Percentiles rank a stretch among this genome's conserved stretches.
Evolutionary conservation across 2,329 filamentous ascomycete genomes (phyloP).

Genomic region (Pyrenochaeta sp.): DNA sequence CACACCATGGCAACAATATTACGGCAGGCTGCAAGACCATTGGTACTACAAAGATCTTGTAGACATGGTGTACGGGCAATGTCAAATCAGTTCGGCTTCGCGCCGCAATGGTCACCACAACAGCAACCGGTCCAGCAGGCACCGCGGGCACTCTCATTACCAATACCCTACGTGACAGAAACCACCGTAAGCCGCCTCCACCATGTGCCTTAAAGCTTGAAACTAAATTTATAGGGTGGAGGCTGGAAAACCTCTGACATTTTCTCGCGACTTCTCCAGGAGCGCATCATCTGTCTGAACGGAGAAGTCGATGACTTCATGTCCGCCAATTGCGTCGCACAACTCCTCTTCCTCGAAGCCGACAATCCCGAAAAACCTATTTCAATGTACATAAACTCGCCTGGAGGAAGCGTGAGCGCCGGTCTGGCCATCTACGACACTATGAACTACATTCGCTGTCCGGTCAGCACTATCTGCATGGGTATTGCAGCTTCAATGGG

Average conservation of each 20-base stretch:
- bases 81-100: slow-evolving; percentile 36
- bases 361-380: slow-evolving; percentile 95
- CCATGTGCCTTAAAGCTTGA: not conserved
- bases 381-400: slow-evolving; percentile 97
- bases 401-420: slow-evolving; percentile 90
- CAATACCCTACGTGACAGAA: slow-evolving; percentile 61
- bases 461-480: slow-evolving; percentile 93
- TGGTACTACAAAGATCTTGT: slow-evolving; percentile 9
- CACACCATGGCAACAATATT: slow-evolving; percentile 45
- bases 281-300: slow-evolving; percentile 94
- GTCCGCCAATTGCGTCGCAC: slow-evolving; percentile 93
- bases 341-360: slow-evolving; percentile 97
- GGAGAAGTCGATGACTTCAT: slow-evolving; percentile 89
- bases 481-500: slow-evolving; percentile 97
- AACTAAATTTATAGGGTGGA: slow-evolving; percentile 55
- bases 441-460: slow-evolving; percentile 94
- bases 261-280: slow-evolving; percentile 62
- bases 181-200: slow-evolving; percentile 51
- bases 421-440: slow-evolving; percentile 94
- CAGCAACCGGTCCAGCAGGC: slow-evolving; percentile 25
- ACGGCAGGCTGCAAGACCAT: slow-evolving; percentile 32
- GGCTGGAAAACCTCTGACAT: slow-evolving; percentile 62
- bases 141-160: slow-evolving; percentile 51
- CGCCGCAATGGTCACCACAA: slow-evolving; percentile 26
- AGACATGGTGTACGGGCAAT: slow-evolving; percentile 31